Conservation (phyloP, 1,284 basidiomycete species). For the Moesziomyces sp. region DNA sequence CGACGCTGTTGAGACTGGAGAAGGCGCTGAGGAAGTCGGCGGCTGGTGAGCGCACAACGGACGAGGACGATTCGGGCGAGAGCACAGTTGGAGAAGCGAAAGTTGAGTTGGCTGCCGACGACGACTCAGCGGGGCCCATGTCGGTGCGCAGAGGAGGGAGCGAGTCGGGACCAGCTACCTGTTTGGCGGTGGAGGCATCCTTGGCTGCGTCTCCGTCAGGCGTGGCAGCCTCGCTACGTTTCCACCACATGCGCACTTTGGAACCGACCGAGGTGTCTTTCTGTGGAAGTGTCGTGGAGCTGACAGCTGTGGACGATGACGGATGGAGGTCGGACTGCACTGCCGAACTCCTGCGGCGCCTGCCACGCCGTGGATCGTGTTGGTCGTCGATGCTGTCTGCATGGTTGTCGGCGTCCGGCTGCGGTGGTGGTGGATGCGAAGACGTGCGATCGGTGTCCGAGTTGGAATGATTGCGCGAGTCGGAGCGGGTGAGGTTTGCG, state of each 20-base stretch:
- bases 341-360: constrained; percentile 40
- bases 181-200: constrained; percentile 21
- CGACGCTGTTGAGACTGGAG: constrained; percentile 56
- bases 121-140: background rate
- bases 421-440: constrained; percentile 6
- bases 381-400: constrained; percentile 1
- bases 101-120: constrained; percentile 5
- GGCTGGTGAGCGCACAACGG: constrained; percentile 71
- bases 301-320: background rate
- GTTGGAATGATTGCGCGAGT: constrained; percentile 21
- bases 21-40: constrained; percentile 82
- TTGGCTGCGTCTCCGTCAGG: constrained; percentile 8
- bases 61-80: constrained; percentile 15
- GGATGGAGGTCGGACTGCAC: constrained; percentile 7
- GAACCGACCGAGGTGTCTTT: constrained; percentile 42
- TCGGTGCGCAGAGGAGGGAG: constrained; percentile 24
- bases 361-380: constrained; percentile 16
- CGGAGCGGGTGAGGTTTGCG: constrained; percentile 32
- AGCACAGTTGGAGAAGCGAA: constrained; percentile 14
- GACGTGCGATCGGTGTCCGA: constrained; percentile 14
- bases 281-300: constrained; percentile 13
- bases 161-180: background rate
- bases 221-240: constrained; percentile 29
- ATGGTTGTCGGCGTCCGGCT: background rate
- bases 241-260: constrained; percentile 54